Conservation (phyloP, 768 basidiomycete genomes). For the Termitomyces sp. region DNA sequence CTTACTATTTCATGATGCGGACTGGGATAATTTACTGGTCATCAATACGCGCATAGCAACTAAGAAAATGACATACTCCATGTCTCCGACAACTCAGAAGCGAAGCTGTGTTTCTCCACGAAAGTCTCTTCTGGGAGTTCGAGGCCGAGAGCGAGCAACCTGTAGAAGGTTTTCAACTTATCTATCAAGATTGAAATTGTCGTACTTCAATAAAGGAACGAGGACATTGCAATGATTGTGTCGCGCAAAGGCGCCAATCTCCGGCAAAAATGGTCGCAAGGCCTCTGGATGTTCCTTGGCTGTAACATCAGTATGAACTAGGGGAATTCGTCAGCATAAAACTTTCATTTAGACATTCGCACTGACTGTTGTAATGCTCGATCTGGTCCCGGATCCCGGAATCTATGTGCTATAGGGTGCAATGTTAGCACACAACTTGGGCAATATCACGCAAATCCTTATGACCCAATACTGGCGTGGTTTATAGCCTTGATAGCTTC, state of each 20-base stretch:
- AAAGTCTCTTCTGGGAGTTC: constrained; percentile 42
- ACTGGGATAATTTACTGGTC: constrained; percentile 18
- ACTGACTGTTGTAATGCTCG: constrained; percentile 57
- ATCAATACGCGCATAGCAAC: neutral
- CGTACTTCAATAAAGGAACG: constrained; percentile 28
- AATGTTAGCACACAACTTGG: neutral
- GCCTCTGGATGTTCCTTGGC: constrained; percentile 28
- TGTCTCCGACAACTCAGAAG: constrained; percentile 14
- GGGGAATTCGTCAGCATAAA: neutral
- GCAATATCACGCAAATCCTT: neutral
- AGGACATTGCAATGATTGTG: constrained; percentile 32
- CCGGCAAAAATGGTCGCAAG: constrained; percentile 29
- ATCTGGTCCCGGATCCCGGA: constrained; percentile 58
- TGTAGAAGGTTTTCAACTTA: neutral
- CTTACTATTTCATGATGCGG: constrained; percentile 45
- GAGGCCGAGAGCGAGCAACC: constrained; percentile 35
- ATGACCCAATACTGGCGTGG: constrained; percentile 16
- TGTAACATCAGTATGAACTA: constrained; percentile 29
- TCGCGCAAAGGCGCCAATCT: constrained; percentile 27
- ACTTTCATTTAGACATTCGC: neutral
- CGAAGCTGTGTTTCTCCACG: constrained; percentile 31
- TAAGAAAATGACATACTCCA: neutral
- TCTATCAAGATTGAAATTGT: neutral
- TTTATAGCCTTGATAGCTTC: constrained; percentile 37
- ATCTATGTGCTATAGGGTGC: constrained; percentile 45